Evolutionary conservation across 208 protist species (phyloP).

Genomic region (Porcisia deanei): DNA sequence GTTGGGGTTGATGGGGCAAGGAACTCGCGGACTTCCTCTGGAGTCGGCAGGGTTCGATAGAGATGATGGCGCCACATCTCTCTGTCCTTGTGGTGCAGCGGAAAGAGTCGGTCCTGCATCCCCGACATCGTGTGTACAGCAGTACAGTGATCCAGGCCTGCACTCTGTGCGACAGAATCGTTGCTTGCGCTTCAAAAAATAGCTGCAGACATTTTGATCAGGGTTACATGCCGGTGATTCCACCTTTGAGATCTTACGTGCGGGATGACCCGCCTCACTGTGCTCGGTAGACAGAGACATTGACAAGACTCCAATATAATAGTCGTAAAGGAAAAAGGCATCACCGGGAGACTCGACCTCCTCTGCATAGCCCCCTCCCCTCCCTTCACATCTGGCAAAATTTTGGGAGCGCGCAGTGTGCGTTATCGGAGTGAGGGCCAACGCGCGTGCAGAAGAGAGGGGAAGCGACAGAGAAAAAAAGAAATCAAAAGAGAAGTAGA

Average conservation of each 20-base stretch:
- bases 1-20: conserved; percentile 80
- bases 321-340: neutral
- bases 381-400: too few relatives aligned
- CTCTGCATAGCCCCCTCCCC: too few relatives aligned
- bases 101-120: neutral
- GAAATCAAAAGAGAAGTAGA: neutral
- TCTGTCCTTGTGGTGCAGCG: neutral
- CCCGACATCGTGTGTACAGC: conserved; percentile 47
- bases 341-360: neutral
- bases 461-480: neutral
- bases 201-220: conserved; percentile 49
- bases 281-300: neutral
- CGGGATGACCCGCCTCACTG: neutral
- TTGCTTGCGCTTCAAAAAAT: conserved; percentile 66
- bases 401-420: neutral
- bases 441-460: neutral
- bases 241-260: conserved; percentile 18
- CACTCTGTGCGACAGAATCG: conserved; percentile 67
- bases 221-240: conserved; percentile 46
- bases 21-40: conserved; percentile 37
- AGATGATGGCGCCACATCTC: neutral
- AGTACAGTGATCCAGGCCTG: conserved; percentile 45
- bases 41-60: neutral
- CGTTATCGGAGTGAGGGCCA: neutral
- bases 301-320: neutral